These are phyloP conservation scores for Gentiana dahurica DNA, from an alignment of 257 asterid genomes.

Conservation along the genomic window DNA sequence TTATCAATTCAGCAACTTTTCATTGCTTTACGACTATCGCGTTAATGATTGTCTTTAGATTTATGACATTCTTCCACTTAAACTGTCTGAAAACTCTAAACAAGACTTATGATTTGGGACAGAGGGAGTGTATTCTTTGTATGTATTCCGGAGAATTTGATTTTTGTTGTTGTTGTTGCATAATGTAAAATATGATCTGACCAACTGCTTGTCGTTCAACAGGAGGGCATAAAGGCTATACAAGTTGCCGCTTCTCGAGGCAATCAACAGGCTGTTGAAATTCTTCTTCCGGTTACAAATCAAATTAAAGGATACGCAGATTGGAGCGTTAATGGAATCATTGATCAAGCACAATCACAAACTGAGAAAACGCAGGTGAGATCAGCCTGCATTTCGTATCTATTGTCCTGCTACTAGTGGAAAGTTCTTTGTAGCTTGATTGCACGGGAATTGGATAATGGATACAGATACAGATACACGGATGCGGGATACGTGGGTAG, in stretches of 20 bases:
- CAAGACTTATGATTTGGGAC: neutral
- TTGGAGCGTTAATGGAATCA: constrained; percentile 76
- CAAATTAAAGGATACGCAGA: constrained; percentile 34
- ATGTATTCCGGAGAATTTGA: neutral
- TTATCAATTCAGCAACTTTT: too few species aligned
- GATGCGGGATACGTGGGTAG: too few species aligned
- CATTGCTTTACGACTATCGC: too few species aligned
- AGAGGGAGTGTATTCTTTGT: neutral
- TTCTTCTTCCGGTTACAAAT: constrained; percentile 57
- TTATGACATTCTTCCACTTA: too few species aligned
- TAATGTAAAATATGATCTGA: neutral
- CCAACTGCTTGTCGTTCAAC: constrained; percentile 15
- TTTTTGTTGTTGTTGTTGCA: neutral
- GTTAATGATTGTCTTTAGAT: too few species aligned
- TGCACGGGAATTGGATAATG: too few species aligned
- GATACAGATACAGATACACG: too few species aligned
- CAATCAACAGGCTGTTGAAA: constrained; percentile 55
- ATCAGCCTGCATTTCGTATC: neutral
- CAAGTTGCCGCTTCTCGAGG: constrained; percentile 77
- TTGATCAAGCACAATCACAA: constrained; percentile 51
- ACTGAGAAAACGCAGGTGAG: constrained; percentile 41
- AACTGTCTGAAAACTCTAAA: too few species aligned
- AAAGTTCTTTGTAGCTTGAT: too few species aligned
- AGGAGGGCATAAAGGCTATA: constrained; percentile 79
- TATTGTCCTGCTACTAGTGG: neutral